Base-by-base conservation (phyloP, 495 filamentous ascomycete species). In the Glutinoglossum americanum region DNA sequence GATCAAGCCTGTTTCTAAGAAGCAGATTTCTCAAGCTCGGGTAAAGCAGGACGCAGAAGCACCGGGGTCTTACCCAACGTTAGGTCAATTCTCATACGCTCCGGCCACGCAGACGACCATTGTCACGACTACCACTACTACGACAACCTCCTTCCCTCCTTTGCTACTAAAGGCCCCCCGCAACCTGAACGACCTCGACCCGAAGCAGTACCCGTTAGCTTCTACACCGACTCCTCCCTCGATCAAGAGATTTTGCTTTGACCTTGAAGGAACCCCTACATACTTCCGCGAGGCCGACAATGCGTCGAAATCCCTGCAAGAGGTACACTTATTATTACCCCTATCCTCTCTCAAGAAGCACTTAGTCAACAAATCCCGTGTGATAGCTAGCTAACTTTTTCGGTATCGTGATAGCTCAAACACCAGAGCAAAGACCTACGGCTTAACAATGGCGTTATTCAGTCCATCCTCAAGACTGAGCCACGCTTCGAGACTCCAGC, bases 111-210 rank as follows among this genome's bases (percentile, higher is more conserved):
- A 80, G 64, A 85, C 82, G 23, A 86, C 83, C 1, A 79, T 86
- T 9, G 81, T 96, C 60, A 97, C 89, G 4, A 96, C 92, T 0
- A 97, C 90, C 0, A 97, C 89, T 0, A 94, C 87, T 0, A 96
- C 90, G 0, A 95, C 92, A 23, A 83, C 87, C 35, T 81, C 80
- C 5, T 90, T 92, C 59, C 89, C 92, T 15, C 90, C 89, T 19
- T 69, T 97, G 13, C 67, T 84, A 53, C 77, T 96, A 62, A 80
- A 79, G 58, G 80, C 84, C 48, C 85, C 89, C 27, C 79, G 80
- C 51, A 79, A 84, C 25, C 72, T 89, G 17, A 69, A 75, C 45
- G 78, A 84, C 51, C 79, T 94, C 51, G 90, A 97, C 69, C 74
- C 85, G 9, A 90, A 94, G 64, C 76, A 86, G 60, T 99, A 89